phyloP scores from a whole-genome alignment of 2,329 filamentous ascomycete species.

The Botryotinia convoluta region DNA sequence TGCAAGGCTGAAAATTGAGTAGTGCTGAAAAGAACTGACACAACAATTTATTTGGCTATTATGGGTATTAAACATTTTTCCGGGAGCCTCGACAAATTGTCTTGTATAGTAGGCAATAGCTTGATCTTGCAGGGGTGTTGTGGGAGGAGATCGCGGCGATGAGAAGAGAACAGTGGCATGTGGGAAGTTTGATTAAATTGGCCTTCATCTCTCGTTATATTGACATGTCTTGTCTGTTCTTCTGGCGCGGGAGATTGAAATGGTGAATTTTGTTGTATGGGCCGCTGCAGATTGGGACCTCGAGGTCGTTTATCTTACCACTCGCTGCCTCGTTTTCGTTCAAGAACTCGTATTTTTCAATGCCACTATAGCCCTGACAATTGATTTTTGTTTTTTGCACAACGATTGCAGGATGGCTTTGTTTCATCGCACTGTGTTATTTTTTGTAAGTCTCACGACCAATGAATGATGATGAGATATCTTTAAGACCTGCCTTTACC shows the following conservation, averaged over 20 bases:
- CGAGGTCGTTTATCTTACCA: neutral
- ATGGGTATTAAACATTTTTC: neutral
- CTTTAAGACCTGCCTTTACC: neutral
- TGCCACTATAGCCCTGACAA: neutral
- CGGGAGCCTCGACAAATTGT: neutral
- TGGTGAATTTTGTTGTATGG: neutral
- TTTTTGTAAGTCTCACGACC: neutral
- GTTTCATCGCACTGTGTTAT: neutral
- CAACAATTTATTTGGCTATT: neutral
- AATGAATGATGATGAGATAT: neutral
- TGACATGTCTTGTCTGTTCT: neutral
- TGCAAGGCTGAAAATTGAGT: neutral
- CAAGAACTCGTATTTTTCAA: neutral
- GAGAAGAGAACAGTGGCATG: neutral
- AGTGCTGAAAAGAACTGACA: neutral
- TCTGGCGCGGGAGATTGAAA: neutral
- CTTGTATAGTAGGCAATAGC: neutral
- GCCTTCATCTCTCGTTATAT: neutral
- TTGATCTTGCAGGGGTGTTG: neutral
- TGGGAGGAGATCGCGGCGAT: neutral
- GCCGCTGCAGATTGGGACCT: neutral
- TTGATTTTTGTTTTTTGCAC: neutral
- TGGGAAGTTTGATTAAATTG: neutral
- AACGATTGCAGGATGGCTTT: neutral
- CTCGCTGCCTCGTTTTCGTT: neutral